A percentile compares a stretch with the other conserved stretches of the same genome.
Conservation (phyloP, 164 flowering plant genomes). For the Pachysandra terminalis region DNA sequence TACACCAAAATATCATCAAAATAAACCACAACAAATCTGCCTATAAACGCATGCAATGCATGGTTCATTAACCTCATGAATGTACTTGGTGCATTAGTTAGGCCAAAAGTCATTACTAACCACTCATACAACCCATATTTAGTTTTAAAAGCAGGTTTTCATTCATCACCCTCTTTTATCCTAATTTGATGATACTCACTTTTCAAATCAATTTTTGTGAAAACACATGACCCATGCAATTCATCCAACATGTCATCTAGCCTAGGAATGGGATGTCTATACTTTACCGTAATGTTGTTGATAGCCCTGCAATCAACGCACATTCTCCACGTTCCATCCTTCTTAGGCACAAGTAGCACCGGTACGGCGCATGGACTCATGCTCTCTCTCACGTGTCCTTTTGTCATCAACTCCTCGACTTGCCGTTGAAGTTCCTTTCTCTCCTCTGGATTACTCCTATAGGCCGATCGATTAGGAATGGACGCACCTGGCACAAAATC, state of each 20-base stretch:
- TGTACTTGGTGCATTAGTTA: background rate
- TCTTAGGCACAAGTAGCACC: no score
- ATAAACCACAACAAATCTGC: background rate
- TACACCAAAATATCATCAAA: background rate
- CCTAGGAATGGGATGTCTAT: background rate
- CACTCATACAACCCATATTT: background rate
- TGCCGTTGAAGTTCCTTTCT: no score
- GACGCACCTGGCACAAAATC: background rate
- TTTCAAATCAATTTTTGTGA: no score
- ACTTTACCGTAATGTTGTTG: background rate
- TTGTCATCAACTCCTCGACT: background rate
- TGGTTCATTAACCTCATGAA: conserved; percentile 6
- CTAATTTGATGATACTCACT: no score
- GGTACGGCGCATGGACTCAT: background rate
- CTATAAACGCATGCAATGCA: background rate
- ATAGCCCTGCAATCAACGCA: background rate
- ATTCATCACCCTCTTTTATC: background rate
- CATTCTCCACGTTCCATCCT: no score
- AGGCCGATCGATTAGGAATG: background rate
- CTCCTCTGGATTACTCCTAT: background rate
- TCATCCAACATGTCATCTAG: no score
- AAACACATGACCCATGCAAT: no score
- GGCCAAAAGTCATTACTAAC: no score
- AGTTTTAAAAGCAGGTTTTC: background rate
- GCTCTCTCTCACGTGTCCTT: background rate